Percentiles rank a stretch among this genome's conserved stretches.
Evolutionary conservation across 2,329 filamentous ascomycete species (phyloP).

Genomic region (Neocatenulostroma microsporum): DNA sequence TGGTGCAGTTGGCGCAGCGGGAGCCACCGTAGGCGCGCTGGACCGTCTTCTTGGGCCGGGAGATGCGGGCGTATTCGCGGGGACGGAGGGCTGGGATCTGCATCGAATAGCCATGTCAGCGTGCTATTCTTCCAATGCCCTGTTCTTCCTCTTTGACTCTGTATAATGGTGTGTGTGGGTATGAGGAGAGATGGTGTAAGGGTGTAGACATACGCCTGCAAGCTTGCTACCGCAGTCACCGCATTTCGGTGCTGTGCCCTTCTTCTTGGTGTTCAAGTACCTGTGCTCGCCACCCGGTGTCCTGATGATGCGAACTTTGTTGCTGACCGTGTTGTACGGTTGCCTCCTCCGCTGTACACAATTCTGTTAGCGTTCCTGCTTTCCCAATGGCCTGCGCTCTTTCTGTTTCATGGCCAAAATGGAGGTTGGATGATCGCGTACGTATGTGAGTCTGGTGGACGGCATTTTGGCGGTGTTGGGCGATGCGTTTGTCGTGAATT

Average conservation of each 20-base stretch:
- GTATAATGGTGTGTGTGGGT: too few species aligned
- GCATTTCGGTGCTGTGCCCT: constrained; percentile 95
- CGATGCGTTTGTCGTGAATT: constrained; percentile 18
- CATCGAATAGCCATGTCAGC: too few species aligned
- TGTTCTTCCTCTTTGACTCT: too few species aligned
- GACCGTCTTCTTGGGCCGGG: constrained; percentile 98
- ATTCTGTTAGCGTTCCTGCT: constrained; percentile 27
- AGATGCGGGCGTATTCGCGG: constrained; percentile 94
- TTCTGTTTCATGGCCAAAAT: too few species aligned
- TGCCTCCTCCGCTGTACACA: constrained; percentile 46
- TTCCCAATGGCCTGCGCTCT: too few species aligned
- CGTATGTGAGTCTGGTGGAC: constrained; percentile 50
- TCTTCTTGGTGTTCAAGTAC: constrained; percentile 99
- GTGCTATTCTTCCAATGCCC: too few species aligned
- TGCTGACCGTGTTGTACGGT: constrained; percentile 92
- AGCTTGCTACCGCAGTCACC: constrained; percentile 98
- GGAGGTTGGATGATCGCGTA: constrained; percentile 37
- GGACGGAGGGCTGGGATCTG: constrained; percentile 96
- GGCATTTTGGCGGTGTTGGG: constrained; percentile 43
- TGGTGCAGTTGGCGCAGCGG: constrained; percentile 97
- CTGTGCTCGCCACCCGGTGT: constrained; percentile 93
- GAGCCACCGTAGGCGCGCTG: constrained; percentile 97
- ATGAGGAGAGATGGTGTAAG: too few species aligned
- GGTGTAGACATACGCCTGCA: constrained; percentile 71
- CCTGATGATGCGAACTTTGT: constrained; percentile 93